Base-by-base conservation (phyloP, 768 basidiomycete species). In the Phaeotremella skinneri region DNA sequence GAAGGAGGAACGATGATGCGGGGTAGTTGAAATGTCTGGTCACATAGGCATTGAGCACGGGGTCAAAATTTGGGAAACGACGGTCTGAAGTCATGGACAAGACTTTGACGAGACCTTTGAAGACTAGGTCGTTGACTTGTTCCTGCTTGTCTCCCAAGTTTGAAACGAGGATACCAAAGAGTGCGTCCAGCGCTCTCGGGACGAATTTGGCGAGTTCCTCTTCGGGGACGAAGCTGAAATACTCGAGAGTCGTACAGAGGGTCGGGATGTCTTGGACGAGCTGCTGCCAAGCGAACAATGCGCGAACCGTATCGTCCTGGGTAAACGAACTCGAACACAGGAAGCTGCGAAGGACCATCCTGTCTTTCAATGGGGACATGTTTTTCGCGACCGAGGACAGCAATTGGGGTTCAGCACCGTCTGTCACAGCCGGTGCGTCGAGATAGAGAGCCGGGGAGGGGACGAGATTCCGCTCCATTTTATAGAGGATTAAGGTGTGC, bases 161-260 rank as follows among this genome's bases (percentile, higher is more conserved):
- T 17, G 91, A 91, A 1, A 86, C 81, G 49, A 98, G 81, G 61
- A 97, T 91, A 16, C 85, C 87, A 74, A 98, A 97, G 6, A 98
- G 84, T 0, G 92, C 85, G 70, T 97, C 91, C 72, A 98, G 91
- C 62, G 93, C 90, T 70, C 90, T 85, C 25, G 88, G 84, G 20
- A 91, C 81, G 76, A 91, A 93, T 75, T 92, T 93, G 75, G 93
- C 88, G 32, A 93, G 91, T 78, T 98, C 93, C 17, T 89, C 87
- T 77, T 98, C 93, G 7, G 89, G 87, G 17, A 92, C 91, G 73
- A 92, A 97, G 2, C 87, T 87, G 75, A 97, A 91, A 76, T 89
- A 86, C 61, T 83, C 82, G 53, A 98, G 83, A 13, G 90, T 84
- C 0, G 85, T 83, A 2, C 85, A 81, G 17, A 97, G 81, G 11